These are phyloP conservation scores for Debaryomyces tyrocola DNA, from an alignment of 805 yeast genomes.

Conservation along the genomic window DNA sequence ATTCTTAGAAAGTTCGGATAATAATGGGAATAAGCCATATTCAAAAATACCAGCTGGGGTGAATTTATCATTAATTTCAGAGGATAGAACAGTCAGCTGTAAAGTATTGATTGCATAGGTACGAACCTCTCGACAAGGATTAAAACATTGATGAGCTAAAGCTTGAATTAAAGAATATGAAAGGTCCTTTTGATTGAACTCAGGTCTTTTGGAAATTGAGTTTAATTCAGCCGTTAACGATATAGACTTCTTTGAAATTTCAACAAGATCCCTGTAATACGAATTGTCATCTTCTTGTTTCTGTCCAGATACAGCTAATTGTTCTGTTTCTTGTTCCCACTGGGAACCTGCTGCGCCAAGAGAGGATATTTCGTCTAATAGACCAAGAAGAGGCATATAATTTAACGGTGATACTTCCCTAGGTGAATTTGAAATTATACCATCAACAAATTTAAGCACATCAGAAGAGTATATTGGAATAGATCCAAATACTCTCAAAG, in stretches of 20 bases:
- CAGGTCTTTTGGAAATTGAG: constrained; percentile 28
- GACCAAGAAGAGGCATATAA: constrained; percentile 65
- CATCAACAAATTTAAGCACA: constrained; percentile 50
- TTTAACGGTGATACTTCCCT: constrained; percentile 46
- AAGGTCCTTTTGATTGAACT: constrained; percentile 34
- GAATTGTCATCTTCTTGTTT: constrained; percentile 41
- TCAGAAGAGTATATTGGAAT: constrained; percentile 40
- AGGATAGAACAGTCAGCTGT: constrained; percentile 51
- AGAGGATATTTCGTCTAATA: constrained; percentile 77
- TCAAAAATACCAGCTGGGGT: constrained; percentile 63
- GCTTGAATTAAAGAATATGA: constrained; percentile 74
- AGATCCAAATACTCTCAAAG: constrained; percentile 49
- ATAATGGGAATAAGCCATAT: constrained; percentile 71
- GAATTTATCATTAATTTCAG: constrained; percentile 33
- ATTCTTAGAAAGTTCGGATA: constrained; percentile 64
- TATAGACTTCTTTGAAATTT: constrained; percentile 61
- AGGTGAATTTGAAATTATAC: constrained; percentile 32
- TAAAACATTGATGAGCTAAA: constrained; percentile 83
- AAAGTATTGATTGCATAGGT: constrained; percentile 62
- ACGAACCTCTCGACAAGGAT: constrained; percentile 80
- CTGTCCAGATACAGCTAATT: constrained; percentile 42
- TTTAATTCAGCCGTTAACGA: constrained; percentile 56
- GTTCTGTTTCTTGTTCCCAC: constrained; percentile 65
- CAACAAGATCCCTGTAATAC: constrained; percentile 53
- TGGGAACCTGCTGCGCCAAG: constrained; percentile 79